A percentile compares a stretch with the other conserved stretches of the same genome.
Evolutionary conservation across 2,329 filamentous ascomycete species (phyloP).

Genomic region (Aureobasidium sp.): DNA sequence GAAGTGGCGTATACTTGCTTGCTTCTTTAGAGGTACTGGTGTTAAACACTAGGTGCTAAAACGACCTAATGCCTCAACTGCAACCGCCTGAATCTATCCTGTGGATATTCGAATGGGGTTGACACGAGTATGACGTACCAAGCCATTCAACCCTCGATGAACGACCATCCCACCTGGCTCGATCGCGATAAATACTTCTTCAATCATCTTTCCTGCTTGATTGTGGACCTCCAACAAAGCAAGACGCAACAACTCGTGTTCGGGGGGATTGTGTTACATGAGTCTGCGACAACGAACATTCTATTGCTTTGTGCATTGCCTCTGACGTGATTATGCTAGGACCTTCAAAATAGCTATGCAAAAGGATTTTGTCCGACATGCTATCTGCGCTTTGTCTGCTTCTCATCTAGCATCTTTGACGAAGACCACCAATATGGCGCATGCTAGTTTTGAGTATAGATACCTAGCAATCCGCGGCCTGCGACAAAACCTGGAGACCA

Average conservation of each 20-base stretch:
- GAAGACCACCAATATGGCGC: background rate
- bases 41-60: too few species aligned
- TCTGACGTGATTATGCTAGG: background rate
- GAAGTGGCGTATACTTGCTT: too few species aligned
- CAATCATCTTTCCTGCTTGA: background rate
- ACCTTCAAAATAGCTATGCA: background rate
- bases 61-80: conserved; percentile 1
- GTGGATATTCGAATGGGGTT: background rate
- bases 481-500: background rate
- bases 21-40: too few species aligned
- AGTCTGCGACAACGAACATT: background rate
- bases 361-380: background rate
- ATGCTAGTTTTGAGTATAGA: background rate
- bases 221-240: background rate
- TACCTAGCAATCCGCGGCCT: background rate
- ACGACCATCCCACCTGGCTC: background rate
- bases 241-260: background rate
- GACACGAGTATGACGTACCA: background rate
- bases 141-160: background rate
- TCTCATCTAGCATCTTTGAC: background rate
- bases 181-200: background rate
- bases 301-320: background rate
- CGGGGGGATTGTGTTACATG: background rate
- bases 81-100: background rate
- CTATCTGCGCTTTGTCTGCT: background rate